These are phyloP conservation scores for Gleditsia sinensis DNA, from an alignment of 306 rosid genomes.

Conservation along the genomic window DNA sequence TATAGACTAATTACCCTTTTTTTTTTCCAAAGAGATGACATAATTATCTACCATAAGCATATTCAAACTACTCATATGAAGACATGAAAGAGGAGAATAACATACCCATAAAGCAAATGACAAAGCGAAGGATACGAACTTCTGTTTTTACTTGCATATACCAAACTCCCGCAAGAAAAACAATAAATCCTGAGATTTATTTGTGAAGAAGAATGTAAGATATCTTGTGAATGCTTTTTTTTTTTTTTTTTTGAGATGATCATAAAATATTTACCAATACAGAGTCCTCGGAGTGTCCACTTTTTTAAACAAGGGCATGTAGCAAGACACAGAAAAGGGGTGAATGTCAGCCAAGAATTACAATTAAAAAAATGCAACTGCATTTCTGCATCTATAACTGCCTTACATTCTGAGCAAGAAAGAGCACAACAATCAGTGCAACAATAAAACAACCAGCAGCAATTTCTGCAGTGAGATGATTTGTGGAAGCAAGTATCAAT, in stretches of 20 bases:
- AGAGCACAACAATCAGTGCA: constrained; percentile 84
- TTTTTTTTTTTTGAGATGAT: constrained; percentile 18
- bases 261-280: constrained; percentile 65
- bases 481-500: constrained; percentile 89
- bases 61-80: constrained; percentile 27
- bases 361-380: not conserved
- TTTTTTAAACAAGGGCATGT: constrained; percentile 31
- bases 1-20: constrained; percentile 29
- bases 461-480: constrained; percentile 76
- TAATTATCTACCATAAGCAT: constrained; percentile 15
- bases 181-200: constrained; percentile 72
- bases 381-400: constrained; percentile 2
- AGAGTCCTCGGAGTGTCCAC: constrained; percentile 99
- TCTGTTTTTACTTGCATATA: constrained; percentile 89
- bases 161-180: constrained; percentile 83
- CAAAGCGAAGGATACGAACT: constrained; percentile 77
- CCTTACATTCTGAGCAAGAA: constrained; percentile 91
- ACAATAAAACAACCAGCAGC: constrained; percentile 87
- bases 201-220: constrained; percentile 32
- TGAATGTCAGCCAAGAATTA: constrained; percentile 30
- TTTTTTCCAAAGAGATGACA: constrained; percentile 25
- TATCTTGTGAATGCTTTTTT: constrained; percentile 17
- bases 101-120: constrained; percentile 88
- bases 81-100: constrained; percentile 31
- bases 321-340: constrained; percentile 28